Base-by-base conservation (phyloP, 2,329 filamentous ascomycete genomes). In the Botryotinia calthae region DNA sequence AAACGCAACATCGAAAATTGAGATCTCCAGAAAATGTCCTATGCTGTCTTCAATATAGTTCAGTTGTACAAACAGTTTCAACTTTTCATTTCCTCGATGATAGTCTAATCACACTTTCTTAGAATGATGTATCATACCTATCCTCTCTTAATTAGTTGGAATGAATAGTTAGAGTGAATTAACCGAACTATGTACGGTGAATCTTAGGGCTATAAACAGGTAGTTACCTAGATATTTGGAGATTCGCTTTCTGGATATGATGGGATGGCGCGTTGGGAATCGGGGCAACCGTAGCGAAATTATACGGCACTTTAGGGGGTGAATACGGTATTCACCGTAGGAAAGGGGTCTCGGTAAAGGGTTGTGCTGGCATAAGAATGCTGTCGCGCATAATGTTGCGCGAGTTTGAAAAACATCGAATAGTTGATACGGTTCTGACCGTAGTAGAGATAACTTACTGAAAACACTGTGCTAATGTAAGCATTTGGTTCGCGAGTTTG, bases 1-100 rank as follows among this genome's bases (percentile, higher is more conserved):
- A n/a, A 28, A 56, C n/a, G 14, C 42, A 42, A 54, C 16, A n/a
- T 16, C 0, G 12, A 9, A 2, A 16, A 7, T 54, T 1, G 48
- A 7, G 2, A 16, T 5, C 12, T 3, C 6, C 5, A n/a, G 25
- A n/a, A 2, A 1, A 6, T 10, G 25, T 7, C 3, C 2, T 16
- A n/a, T 5, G 25, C n/a, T 25, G 12, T n/a, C 12, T n/a, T n/a
- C 7, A 0, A 54, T 54, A 12, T n/a, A n/a, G 1, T n/a, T 51
- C 3, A 5, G 12, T 51, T 51, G n/a, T 51, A 14, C 25, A n/a
- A n/a, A 2, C 48, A 10, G 25, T n/a, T 51, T 12, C 25, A 22
- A 14, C 5, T 3, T n/a, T 12, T 14, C 10, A 14, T n/a, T 6
- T n/a, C 25, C 48, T 51, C 12, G 25, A 14, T 51, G 25, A 16